phyloP scores from a whole-genome alignment of 345 rosid species.

The Dovyalis caffra region DNA sequence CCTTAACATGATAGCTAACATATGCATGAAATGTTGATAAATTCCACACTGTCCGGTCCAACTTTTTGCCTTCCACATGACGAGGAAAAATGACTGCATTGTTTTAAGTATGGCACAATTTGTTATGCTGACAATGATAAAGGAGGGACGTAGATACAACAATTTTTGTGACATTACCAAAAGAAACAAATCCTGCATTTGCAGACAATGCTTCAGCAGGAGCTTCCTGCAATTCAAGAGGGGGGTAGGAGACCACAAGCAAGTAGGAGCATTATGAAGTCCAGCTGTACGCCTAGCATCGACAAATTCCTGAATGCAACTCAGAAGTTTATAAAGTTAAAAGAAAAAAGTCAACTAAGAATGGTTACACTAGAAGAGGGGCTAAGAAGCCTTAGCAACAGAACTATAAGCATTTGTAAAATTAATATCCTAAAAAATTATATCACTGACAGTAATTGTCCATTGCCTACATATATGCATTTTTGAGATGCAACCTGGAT shows the following conservation, averaged over 20 bases:
- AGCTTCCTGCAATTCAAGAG: conserved; percentile 64
- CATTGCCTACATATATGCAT: neutral
- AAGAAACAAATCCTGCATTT: conserved; percentile 95
- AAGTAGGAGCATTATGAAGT: conserved; percentile 80
- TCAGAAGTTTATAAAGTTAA: conserved; percentile 10
- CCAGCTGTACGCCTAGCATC: conserved; percentile 83
- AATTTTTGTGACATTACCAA: conserved; percentile 50
- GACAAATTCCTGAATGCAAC: conserved; percentile 72
- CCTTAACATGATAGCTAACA: conserved; percentile 97
- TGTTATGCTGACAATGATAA: conserved; percentile 15
- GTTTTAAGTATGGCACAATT: conserved; percentile 10
- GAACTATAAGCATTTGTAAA: neutral
- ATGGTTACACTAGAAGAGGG: conserved; percentile 8
- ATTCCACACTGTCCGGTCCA: conserved; percentile 89
- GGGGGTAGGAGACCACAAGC: conserved; percentile 83
- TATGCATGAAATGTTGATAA: conserved; percentile 91
- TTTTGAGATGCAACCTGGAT: neutral
- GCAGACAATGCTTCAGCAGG: conserved; percentile 72
- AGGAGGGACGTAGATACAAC: neutral
- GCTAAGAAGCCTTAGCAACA: neutral
- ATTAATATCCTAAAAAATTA: neutral
- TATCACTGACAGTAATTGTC: neutral
- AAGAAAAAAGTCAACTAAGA: conserved; percentile 11
- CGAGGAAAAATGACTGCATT: conserved; percentile 77
- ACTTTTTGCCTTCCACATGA: conserved; percentile 83